Percentiles rank a stretch among this genome's conserved stretches.
These are phyloP conservation scores for Tolypocladium album DNA, from an alignment of 2,329 filamentous ascomycete genomes.

Conservation along the genomic window DNA sequence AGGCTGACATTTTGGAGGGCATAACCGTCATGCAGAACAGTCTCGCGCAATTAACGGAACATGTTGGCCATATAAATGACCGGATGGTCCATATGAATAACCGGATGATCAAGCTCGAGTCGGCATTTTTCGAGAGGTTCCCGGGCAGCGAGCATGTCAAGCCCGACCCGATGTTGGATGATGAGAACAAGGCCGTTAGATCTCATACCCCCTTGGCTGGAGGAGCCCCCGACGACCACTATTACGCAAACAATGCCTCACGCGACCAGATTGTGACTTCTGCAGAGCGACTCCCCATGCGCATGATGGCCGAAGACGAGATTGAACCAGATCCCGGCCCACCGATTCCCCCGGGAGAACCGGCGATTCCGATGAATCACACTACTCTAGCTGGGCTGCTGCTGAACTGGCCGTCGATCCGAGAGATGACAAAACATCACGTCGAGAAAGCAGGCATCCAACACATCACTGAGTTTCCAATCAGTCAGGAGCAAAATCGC, in stretches of 20 bases:
- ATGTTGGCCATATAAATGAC: constrained; percentile 27
- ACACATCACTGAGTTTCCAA: constrained; percentile 60
- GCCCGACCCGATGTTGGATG: constrained; percentile 17
- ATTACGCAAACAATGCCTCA: constrained; percentile 10
- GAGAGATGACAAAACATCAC: constrained; percentile 45
- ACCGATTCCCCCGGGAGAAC: constrained; percentile 44
- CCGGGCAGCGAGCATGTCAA: constrained; percentile 9
- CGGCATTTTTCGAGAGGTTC: constrained; percentile 10
- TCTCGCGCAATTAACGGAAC: constrained; percentile 23
- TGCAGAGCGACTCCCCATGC: constrained; percentile 13
- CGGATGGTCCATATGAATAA: constrained; percentile 25
- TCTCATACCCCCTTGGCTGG: constrained; percentile 9
- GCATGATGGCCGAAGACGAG: constrained; percentile 32
- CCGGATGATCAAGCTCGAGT: constrained; percentile 23
- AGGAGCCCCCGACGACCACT: constrained; percentile 5
- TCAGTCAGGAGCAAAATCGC: constrained; percentile 62
- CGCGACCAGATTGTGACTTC: constrained; percentile 15
- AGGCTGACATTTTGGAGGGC: constrained; percentile 49
- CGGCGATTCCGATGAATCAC: constrained; percentile 73
- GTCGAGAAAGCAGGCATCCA: constrained; percentile 39
- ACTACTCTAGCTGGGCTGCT: constrained; percentile 83
- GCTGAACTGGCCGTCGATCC: constrained; percentile 60
- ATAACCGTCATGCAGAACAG: constrained; percentile 30
- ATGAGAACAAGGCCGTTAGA: constrained; percentile 15
- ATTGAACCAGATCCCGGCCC: constrained; percentile 40